These are phyloP conservation scores for Cladosporium sp. DNA, from an alignment of 2,329 filamentous ascomycete species.

Conservation along the genomic window DNA sequence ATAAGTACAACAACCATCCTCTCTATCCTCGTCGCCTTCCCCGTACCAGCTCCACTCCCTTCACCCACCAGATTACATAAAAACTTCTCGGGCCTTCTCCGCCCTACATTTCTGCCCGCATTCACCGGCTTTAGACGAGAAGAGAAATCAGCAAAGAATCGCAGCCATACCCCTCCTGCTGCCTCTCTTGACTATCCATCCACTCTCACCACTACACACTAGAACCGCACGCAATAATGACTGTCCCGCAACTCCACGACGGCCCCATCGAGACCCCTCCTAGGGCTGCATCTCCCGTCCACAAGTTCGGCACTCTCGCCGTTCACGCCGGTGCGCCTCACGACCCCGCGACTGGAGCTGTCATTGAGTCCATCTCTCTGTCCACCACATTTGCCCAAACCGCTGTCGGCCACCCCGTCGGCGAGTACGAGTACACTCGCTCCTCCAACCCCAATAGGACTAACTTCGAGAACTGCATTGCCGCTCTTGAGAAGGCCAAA, in stretches of 20 bases:
- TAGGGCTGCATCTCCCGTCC: slow-evolving; percentile 66
- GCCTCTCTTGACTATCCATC: background rate
- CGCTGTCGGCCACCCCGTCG: slow-evolving; percentile 79
- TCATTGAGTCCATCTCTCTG: slow-evolving; percentile 93
- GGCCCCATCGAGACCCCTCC: slow-evolving; percentile 66
- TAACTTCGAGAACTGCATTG: slow-evolving; percentile 90
- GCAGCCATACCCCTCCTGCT: background rate
- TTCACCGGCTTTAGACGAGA: background rate
- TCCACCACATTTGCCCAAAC: slow-evolving; percentile 96
- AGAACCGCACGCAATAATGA: slow-evolving; percentile 20
- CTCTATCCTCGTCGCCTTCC: background rate
- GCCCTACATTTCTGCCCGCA: slow-evolving; percentile 4
- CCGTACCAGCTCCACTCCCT: background rate
- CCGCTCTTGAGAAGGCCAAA: slow-evolving; percentile 85
- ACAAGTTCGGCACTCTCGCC: slow-evolving; percentile 85
- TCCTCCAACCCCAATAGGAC: slow-evolving; percentile 92
- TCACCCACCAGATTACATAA: slow-evolving; percentile 8
- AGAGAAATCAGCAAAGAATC: slow-evolving; percentile 8
- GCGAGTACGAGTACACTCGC: slow-evolving; percentile 87
- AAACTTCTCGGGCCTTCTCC: slow-evolving; percentile 10
- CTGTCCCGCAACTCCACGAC: slow-evolving; percentile 19
- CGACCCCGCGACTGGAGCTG: slow-evolving; percentile 86
- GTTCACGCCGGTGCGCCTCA: slow-evolving; percentile 91
- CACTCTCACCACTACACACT: background rate
- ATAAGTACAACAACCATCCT: slow-evolving; percentile 2